These are phyloP conservation scores for Toxoplasma gondii DNA, from an alignment of 169 alveolate genomes.

Conservation along the genomic window DNA sequence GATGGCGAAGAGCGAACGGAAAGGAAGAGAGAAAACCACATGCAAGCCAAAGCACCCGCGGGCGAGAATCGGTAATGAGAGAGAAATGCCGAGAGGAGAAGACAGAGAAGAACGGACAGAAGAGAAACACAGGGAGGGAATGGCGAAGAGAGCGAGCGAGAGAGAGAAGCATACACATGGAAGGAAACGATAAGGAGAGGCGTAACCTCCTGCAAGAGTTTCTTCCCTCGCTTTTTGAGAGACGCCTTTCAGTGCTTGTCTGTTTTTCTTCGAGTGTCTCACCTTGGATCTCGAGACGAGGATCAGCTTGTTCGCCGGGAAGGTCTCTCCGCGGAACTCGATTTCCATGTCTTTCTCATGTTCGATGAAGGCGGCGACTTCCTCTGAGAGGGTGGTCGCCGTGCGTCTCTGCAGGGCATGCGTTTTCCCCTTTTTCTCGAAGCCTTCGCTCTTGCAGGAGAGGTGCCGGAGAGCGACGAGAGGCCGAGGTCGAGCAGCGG, in stretches of 20 bases:
- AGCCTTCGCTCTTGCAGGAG: background rate
- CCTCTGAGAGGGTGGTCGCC: background rate
- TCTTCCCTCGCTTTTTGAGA: no score
- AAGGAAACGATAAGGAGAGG: background rate
- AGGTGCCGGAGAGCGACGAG: background rate
- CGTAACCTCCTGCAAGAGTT: no score
- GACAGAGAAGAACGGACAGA: no score
- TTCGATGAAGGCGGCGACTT: background rate
- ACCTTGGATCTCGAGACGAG: slow-evolving; percentile 37
- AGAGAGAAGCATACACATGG: background rate
- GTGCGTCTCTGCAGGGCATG: background rate
- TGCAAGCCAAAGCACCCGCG: no score
- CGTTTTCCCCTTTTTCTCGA: background rate
- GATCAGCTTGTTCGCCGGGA: background rate
- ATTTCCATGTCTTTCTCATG: slow-evolving; percentile 15
- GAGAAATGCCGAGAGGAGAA: no score
- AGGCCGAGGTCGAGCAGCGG: background rate
- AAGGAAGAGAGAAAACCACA: no score
- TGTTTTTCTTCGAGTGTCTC: background rate
- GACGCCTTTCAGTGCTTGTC: background rate
- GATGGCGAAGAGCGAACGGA: background rate
- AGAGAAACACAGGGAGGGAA: no score
- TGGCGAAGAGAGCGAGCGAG: no score
- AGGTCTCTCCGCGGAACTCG: slow-evolving; percentile 5
- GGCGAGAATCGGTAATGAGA: no score